These are phyloP conservation scores for Solanum dulcamara DNA, from an alignment of 257 asterid species.

Conservation along the genomic window DNA sequence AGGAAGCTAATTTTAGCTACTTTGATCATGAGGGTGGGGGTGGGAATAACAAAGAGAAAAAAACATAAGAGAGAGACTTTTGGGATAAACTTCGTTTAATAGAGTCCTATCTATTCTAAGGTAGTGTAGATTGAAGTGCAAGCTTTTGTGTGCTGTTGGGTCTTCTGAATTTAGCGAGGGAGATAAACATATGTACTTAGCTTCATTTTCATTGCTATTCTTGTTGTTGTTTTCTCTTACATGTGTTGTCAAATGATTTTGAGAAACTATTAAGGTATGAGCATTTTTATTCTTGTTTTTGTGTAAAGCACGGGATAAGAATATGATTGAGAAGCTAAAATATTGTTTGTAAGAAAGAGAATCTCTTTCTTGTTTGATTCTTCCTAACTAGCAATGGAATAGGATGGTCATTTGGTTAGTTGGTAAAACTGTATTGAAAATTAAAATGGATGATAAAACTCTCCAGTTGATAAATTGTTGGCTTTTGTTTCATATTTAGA, in stretches of 20 bases:
- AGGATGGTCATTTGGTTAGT: not conserved
- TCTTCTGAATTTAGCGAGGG: not conserved
- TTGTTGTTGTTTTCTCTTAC: too few species aligned
- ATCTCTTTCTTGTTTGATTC: not conserved
- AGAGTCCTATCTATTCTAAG: too few species aligned
- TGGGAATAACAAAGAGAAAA: too few species aligned
- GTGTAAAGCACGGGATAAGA: not conserved
- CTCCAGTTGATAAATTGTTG: too few species aligned
- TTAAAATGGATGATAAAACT: not conserved
- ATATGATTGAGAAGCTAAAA: not conserved
- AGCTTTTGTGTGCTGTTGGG: too few species aligned
- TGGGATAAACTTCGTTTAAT: not conserved
- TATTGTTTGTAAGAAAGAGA: not conserved
- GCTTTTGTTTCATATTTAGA: too few species aligned
- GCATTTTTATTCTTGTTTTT: not conserved
- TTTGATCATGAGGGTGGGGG: not conserved
- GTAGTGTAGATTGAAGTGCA: too few species aligned
- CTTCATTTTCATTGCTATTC: too few species aligned
- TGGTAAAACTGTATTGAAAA: not conserved
- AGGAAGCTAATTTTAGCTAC: not conserved
- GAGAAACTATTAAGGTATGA: not conserved
- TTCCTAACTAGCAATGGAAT: not conserved
- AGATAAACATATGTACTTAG: not conserved
- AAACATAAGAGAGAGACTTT: too few species aligned
- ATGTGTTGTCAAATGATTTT: not conserved